Percentiles rank a stretch among this genome's conserved stretches.
Evolutionary conservation across 202 grass and related monocot species (phyloP).

Genomic region (Zizania palustris): DNA sequence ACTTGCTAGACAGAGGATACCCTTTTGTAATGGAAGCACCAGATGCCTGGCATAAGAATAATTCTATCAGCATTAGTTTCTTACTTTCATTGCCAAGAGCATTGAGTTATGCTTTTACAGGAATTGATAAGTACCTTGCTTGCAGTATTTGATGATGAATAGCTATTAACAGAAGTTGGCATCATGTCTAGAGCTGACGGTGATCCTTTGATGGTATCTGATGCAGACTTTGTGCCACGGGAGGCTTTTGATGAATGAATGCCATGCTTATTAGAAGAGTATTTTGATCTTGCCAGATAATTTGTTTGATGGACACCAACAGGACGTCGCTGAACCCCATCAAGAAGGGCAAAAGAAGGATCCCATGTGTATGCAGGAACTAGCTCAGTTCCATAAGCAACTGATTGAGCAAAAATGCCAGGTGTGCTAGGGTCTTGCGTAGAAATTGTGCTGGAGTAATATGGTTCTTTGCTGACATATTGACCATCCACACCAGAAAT

Average conservation of each 20-base stretch:
- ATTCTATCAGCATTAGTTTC: conserved; percentile 41
- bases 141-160: conserved; percentile 46
- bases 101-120: conserved; percentile 27
- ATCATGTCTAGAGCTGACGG: conserved; percentile 52
- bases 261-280: conserved; percentile 51
- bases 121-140: conserved; percentile 65
- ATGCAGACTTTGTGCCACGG: conserved; percentile 38
- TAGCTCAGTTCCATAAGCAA: conserved; percentile 68
- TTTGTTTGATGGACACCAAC: conserved; percentile 52
- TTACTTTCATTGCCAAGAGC: conserved; percentile 8
- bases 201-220: conserved; percentile 57
- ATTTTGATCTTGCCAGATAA: conserved; percentile 52
- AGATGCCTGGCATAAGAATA: conserved; percentile 54
- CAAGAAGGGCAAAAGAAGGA: conserved; percentile 62
- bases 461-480: conserved; percentile 62
- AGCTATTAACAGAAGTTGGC: conserved; percentile 36
- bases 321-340: conserved; percentile 64
- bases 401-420: conserved; percentile 54
- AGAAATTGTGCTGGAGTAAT: conserved; percentile 58
- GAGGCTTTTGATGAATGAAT: conserved; percentile 54
- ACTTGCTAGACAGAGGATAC: conserved; percentile 59
- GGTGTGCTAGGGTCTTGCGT: conserved; percentile 50
- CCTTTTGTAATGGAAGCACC: conserved; percentile 65
- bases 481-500: conserved; percentile 64
- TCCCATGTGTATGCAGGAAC: conserved; percentile 71